Evolutionary conservation across 1,284 basidiomycete species (phyloP).

Genomic region (Ustilago lituana): DNA sequence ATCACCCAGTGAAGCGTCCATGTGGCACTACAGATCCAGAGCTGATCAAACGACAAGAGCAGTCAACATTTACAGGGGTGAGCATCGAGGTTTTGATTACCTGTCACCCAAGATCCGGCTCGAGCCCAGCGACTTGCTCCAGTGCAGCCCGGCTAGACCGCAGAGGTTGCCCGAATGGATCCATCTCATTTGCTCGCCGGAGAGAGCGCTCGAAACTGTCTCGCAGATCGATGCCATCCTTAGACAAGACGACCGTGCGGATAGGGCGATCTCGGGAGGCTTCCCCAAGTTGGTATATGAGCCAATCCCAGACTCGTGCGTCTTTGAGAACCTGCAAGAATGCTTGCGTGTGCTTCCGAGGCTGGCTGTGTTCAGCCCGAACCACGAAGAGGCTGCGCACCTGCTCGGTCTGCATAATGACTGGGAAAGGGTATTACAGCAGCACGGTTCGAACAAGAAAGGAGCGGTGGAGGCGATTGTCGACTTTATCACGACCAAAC

Average conservation of each 20-base stretch:
- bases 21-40: constrained; percentile 80
- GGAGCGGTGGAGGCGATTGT: constrained; percentile 4
- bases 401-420: constrained; percentile 60
- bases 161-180: constrained; percentile 71
- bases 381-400: constrained; percentile 69
- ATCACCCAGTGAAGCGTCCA: constrained; percentile 56
- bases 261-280: constrained; percentile 73
- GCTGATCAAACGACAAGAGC: constrained; percentile 76
- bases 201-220: constrained; percentile 76
- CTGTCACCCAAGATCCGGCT: constrained; percentile 78
- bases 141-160: constrained; percentile 70
- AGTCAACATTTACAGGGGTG: constrained; percentile 80
- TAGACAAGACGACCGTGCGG: constrained; percentile 64
- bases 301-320: constrained; percentile 75
- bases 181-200: constrained; percentile 86
- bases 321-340: constrained; percentile 75
- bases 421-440: constrained; percentile 13
- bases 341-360: constrained; percentile 74
- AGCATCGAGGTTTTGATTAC: constrained; percentile 80
- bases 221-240: constrained; percentile 73
- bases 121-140: constrained; percentile 75
- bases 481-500: constrained; percentile 20
- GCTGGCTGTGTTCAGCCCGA: constrained; percentile 74
- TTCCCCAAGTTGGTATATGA: constrained; percentile 76
- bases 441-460: not conserved